Conservation (phyloP, 2,329 filamentous ascomycete species). For the Pseudopithomyces maydicus region DNA sequence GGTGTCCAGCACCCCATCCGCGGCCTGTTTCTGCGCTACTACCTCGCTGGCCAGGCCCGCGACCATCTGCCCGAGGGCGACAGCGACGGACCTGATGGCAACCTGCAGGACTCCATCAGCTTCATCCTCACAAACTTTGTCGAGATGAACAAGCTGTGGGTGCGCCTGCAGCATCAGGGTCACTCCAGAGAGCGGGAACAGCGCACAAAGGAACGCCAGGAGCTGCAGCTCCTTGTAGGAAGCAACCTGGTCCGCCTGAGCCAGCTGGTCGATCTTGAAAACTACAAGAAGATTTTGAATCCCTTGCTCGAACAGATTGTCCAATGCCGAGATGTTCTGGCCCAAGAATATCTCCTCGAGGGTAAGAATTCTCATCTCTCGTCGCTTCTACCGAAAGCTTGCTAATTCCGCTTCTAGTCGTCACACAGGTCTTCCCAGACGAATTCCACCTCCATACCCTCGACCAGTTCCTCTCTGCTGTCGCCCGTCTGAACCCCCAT, state of each 20-base stretch:
- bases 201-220: conserved; percentile 90
- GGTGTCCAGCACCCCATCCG: conserved; percentile 97
- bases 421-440: conserved; percentile 98
- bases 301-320: conserved; percentile 95
- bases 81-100: conserved; percentile 91
- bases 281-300: conserved; percentile 90
- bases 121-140: conserved; percentile 99
- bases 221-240: conserved; percentile 92
- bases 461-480: conserved; percentile 91
- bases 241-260: conserved; percentile 95
- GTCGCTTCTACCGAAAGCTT: neutral
- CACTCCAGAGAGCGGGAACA: conserved; percentile 94
- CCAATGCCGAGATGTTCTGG: conserved; percentile 93
- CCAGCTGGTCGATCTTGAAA: conserved; percentile 91
- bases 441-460: conserved; percentile 97
- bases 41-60: conserved; percentile 90
- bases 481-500: conserved; percentile 89
- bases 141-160: conserved; percentile 99
- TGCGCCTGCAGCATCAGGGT: conserved; percentile 94
- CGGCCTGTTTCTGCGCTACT: conserved; percentile 93
- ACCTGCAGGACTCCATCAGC: conserved; percentile 95
- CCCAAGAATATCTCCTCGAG: conserved; percentile 96
- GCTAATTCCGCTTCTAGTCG: conserved; percentile 63
- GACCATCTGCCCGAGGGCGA: conserved; percentile 83
- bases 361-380: conserved; percentile 45